Evolutionary conservation across 768 basidiomycete genomes (phyloP).

Genomic region (Termitomyces sp.): DNA sequence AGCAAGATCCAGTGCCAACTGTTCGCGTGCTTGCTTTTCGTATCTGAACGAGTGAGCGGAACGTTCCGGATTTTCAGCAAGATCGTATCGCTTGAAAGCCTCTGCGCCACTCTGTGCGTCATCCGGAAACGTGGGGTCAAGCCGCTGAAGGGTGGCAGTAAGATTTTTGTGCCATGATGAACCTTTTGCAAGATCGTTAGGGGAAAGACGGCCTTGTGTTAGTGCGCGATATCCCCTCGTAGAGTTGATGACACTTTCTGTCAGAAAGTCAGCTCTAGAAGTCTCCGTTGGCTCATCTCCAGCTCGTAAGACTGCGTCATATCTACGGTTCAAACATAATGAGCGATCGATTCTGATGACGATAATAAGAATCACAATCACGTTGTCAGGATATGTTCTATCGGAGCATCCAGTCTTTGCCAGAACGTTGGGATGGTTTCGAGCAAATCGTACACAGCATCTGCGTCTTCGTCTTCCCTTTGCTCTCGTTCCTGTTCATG

Average conservation of each 20-base stretch:
- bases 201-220: slow-evolving; percentile 42
- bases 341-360: not conserved
- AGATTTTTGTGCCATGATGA: slow-evolving; percentile 58
- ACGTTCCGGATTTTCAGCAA: slow-evolving; percentile 33
- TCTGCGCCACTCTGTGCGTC: slow-evolving; percentile 34
- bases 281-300: slow-evolving; percentile 42
- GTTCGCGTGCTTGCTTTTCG: slow-evolving; percentile 55
- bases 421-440: slow-evolving; percentile 55
- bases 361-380: slow-evolving; percentile 25
- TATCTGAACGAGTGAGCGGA: slow-evolving; percentile 37
- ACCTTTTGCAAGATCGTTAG: slow-evolving; percentile 29
- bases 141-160: slow-evolving; percentile 35
- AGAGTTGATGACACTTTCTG: slow-evolving; percentile 49
- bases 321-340: slow-evolving; percentile 33
- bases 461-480: slow-evolving; percentile 31
- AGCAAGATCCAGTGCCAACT: slow-evolving; percentile 59
- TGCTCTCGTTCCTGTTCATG: slow-evolving; percentile 22
- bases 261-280: slow-evolving; percentile 56
- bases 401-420: slow-evolving; percentile 44
- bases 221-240: slow-evolving; percentile 51
- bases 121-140: slow-evolving; percentile 34
- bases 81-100: slow-evolving; percentile 39
- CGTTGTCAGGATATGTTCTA: slow-evolving; percentile 62
- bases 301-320: slow-evolving; percentile 57
- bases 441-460: slow-evolving; percentile 43